Conservation (phyloP, 352 stramenopile genomes). For the Phytopythium delawarense region DNA sequence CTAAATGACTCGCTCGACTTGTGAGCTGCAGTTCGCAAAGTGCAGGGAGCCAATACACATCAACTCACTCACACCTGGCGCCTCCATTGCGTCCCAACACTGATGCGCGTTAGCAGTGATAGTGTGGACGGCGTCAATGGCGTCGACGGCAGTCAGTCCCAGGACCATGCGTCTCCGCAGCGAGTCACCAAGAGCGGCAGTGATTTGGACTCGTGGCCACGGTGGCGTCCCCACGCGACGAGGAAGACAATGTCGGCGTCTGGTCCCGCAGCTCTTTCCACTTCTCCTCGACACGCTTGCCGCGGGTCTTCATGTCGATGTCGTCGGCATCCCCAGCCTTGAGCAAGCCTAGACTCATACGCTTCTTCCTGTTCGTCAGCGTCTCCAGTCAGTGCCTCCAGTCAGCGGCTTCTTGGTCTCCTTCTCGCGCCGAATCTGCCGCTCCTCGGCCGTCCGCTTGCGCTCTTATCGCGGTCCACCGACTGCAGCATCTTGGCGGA, state of each 20-base stretch:
- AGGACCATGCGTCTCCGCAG: too few relatives aligned
- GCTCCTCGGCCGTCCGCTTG: slow-evolving; percentile 78
- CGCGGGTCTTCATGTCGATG: slow-evolving; percentile 80
- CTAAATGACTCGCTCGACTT: too few relatives aligned
- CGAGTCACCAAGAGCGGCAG: too few relatives aligned
- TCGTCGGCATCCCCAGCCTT: slow-evolving; percentile 81
- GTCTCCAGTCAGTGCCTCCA: slow-evolving; percentile 29
- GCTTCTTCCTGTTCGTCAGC: slow-evolving; percentile 81
- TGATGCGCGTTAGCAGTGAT: too few relatives aligned
- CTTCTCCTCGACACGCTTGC: slow-evolving; percentile 77
- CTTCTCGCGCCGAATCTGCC: slow-evolving; percentile 64
- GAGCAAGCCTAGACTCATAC: slow-evolving; percentile 55
- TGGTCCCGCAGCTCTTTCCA: slow-evolving; percentile 46
- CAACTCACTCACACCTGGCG: too few relatives aligned
- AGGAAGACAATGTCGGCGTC: not conserved
- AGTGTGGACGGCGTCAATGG: not conserved
- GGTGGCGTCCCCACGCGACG: not conserved
- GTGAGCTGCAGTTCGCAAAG: too few relatives aligned
- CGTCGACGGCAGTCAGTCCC: too few relatives aligned
- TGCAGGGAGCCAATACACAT: too few relatives aligned
- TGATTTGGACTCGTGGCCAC: too few relatives aligned
- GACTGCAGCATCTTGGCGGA: slow-evolving; percentile 81
- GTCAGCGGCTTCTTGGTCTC: slow-evolving; percentile 66
- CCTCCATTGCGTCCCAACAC: too few relatives aligned
- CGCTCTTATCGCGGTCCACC: slow-evolving; percentile 82